phyloP scores from a whole-genome alignment of 2,329 filamentous ascomycete genomes.

The Colletotrichum caudatum region DNA sequence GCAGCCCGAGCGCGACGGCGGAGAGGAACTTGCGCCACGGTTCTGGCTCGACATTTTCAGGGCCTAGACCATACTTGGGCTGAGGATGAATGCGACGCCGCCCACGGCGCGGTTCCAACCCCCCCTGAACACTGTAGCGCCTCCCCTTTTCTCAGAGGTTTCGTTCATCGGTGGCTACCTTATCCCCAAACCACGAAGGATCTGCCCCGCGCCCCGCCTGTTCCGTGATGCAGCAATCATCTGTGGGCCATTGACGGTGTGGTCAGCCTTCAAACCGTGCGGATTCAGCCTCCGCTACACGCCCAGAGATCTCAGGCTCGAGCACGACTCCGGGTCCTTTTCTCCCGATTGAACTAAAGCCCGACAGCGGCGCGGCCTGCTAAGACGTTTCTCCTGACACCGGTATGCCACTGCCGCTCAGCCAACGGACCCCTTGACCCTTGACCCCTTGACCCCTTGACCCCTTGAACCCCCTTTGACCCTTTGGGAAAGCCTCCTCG shows the following conservation, averaged over 20 bases:
- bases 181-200: background rate
- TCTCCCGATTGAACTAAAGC: background rate
- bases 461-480: background rate
- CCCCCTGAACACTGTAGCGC: background rate
- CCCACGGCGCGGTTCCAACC: too few species aligned
- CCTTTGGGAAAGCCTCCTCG: constrained; percentile 9
- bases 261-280: background rate
- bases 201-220: background rate
- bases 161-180: background rate
- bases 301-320: background rate
- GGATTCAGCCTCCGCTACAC: background rate
- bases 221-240: background rate
- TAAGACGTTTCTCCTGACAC: background rate
- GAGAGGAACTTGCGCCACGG: background rate
- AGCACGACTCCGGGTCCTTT: background rate
- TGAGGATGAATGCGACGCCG: background rate
- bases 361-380: background rate
- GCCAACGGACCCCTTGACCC: background rate
- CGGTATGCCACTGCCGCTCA: background rate
- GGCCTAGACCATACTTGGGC: background rate
- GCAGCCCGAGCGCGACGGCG: constrained; percentile 17
- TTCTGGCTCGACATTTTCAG: background rate
- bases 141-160: background rate
- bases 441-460: background rate
- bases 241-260: background rate